Evolutionary conservation across 2,329 filamentous ascomycete species (phyloP).

Genomic region (Pseudopyricularia cyperi): DNA sequence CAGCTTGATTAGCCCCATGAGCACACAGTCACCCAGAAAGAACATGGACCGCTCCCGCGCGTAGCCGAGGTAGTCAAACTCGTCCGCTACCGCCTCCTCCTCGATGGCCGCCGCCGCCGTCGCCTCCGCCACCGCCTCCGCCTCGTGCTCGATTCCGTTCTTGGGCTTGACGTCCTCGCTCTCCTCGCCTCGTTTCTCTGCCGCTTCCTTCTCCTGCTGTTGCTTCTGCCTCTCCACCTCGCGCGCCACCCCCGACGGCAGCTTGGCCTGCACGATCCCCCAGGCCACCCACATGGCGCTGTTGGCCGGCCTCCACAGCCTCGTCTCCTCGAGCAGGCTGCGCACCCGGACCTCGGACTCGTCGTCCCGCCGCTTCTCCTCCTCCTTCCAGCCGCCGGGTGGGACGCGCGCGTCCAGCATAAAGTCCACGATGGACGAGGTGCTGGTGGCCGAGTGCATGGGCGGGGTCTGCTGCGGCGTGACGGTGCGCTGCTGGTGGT

Average conservation of each 20-base stretch:
- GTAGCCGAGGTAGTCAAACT: slow-evolving; percentile 89
- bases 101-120: slow-evolving; percentile 11
- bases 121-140: slow-evolving; percentile 3
- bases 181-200: slow-evolving; percentile 9
- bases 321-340: slow-evolving; percentile 63
- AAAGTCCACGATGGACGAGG: slow-evolving; percentile 51
- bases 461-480: slow-evolving; percentile 19
- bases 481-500: slow-evolving; percentile 30
- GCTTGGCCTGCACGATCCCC: slow-evolving; percentile 90
- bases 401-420: slow-evolving; percentile 66
- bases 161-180: background rate
- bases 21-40: slow-evolving; percentile 84
- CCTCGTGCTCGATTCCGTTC: background rate
- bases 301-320: slow-evolving; percentile 78
- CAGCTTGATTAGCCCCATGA: slow-evolving; percentile 57
- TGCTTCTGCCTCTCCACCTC: slow-evolving; percentile 22
- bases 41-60: slow-evolving; percentile 83
- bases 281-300: slow-evolving; percentile 88
- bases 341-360: slow-evolving; percentile 54
- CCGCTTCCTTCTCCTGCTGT: slow-evolving; percentile 4
- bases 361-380: slow-evolving; percentile 50
- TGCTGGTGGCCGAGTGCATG: slow-evolving; percentile 22
- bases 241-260: slow-evolving; percentile 30
- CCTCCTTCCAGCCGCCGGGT: slow-evolving; percentile 41
- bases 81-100: slow-evolving; percentile 46